These are phyloP conservation scores for Dalbergia oliveri DNA, from an alignment of 306 rosid genomes.

Conservation along the genomic window DNA sequence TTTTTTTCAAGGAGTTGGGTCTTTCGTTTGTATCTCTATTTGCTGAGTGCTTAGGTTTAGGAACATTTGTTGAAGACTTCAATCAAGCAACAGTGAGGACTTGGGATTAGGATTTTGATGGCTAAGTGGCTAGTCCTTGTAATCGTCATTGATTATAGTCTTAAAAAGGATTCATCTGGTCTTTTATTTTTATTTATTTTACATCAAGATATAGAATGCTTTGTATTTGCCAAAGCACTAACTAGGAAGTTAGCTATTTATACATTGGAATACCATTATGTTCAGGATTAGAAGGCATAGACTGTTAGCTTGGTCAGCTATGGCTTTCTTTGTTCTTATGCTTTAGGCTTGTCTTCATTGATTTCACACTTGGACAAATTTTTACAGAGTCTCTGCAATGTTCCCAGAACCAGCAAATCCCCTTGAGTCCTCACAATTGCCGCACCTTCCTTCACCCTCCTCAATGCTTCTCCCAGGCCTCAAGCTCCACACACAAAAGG, in stretches of 20 bases:
- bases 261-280: conserved; percentile 1
- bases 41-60: too few species aligned
- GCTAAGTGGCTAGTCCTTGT: too few species aligned
- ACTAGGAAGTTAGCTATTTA: conserved; percentile 30
- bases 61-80: too few species aligned
- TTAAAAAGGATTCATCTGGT: neutral
- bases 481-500: conserved; percentile 73
- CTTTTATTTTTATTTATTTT: neutral
- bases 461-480: conserved; percentile 70
- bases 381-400: conserved; percentile 50
- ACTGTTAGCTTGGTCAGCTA: conserved; percentile 19
- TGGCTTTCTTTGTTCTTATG: conserved; percentile 36
- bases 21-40: too few species aligned
- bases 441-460: conserved; percentile 80
- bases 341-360: conserved; percentile 4
- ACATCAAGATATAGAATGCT: conserved; percentile 12
- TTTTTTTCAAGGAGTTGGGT: too few species aligned
- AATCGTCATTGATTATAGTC: too few species aligned
- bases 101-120: too few species aligned
- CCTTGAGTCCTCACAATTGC: conserved; percentile 74
- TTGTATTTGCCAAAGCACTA: conserved; percentile 1
- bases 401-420: conserved; percentile 60
- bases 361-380: neutral
- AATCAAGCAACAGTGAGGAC: too few species aligned
- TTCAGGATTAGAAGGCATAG: conserved; percentile 31